Base-by-base conservation (phyloP, 345 rosid species). In the Nasturtium officinale region DNA sequence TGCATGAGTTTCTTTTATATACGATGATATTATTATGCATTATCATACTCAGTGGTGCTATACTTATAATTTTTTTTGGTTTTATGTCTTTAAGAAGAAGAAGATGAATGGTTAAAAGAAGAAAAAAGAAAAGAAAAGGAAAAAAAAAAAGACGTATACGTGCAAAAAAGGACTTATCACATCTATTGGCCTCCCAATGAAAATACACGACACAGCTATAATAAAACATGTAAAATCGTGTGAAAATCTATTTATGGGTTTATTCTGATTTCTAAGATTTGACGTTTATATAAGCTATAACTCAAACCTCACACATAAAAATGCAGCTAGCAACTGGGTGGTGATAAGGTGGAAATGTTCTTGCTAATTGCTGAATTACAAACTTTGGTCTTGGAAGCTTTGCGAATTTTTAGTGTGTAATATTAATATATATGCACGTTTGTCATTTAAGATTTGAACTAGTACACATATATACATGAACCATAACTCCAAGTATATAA, bases 281-380 rank as follows among this genome's bases (percentile, higher is more conserved):
- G 17, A 42, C 5, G 47, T 15, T 54, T 55, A 7, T 7, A 7
- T n/a, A n/a, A 55, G 9, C 16, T n/a, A n/a, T 15, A 51, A 38
- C 18, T 10, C 40, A 40, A 68, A 68, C 52, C 38, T 25, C 51
- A 21, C 65, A 69, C 45, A 55, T 46, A n/a, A 45, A 58, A 51
- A 5, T 69, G 17, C 20, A 40, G 40, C 71, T n/a, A 66, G 9
- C 29, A 37, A 67, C 25, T 50, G 11, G 30, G 37, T 37, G 5
- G 71, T n/a, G 26, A 54, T 9, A 29, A 4, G 64, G 32, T 69
- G 23, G 21, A 54, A 69, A 57, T 55, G 20, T 57, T 29, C 33
- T 20, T 45, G 56, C 69, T 17, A 46, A 45, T n/a, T 25, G 59
- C 50, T 70, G 47, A 1, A 70, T 69, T 57, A 42, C 43, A 69